Conservation (phyloP, 1,139 yeast species). For the Pichia terricola region DNA sequence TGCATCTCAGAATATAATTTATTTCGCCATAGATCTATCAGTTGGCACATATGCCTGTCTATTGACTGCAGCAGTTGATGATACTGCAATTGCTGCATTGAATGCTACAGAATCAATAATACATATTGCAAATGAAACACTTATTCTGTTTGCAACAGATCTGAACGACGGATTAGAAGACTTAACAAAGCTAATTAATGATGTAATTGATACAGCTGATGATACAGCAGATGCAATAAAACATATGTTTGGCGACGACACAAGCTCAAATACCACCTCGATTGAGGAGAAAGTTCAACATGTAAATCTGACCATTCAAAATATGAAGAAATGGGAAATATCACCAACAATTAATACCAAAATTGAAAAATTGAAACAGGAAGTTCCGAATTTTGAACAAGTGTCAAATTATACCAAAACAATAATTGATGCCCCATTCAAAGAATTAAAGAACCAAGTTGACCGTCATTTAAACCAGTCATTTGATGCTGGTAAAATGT, state of each 20-base stretch:
- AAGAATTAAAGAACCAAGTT: slow-evolving; percentile 35
- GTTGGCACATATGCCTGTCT: slow-evolving; percentile 85
- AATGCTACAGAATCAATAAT: slow-evolving; percentile 62
- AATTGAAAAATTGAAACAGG: slow-evolving; percentile 35
- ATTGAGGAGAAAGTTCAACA: slow-evolving; percentile 19
- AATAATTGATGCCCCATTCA: slow-evolving; percentile 45
- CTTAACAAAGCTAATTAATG: slow-evolving; percentile 43
- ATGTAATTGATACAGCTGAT: slow-evolving; percentile 31
- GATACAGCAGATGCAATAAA: slow-evolving; percentile 35
- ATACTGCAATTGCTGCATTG: slow-evolving; percentile 63
- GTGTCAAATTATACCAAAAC: slow-evolving; percentile 42
- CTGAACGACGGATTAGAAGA: slow-evolving; percentile 55
- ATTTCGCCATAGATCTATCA: slow-evolving; percentile 61
- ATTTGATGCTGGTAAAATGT: slow-evolving; percentile 16
- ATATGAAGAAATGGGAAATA: slow-evolving; percentile 49
- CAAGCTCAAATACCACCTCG: slow-evolving; percentile 14
- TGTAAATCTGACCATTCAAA: slow-evolving; percentile 50
- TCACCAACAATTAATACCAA: slow-evolving; percentile 51
- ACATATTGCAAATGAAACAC: slow-evolving; percentile 48
- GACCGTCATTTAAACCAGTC: slow-evolving; percentile 10
- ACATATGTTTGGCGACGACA: slow-evolving; percentile 42
- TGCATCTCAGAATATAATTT: slow-evolving; percentile 48
- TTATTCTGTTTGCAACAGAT: slow-evolving; percentile 44
- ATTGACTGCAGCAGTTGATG: slow-evolving; percentile 61
- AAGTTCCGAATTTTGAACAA: slow-evolving; percentile 49